These are phyloP conservation scores for Mycena haematopus DNA, from an alignment of 768 basidiomycete genomes.

Conservation along the genomic window DNA sequence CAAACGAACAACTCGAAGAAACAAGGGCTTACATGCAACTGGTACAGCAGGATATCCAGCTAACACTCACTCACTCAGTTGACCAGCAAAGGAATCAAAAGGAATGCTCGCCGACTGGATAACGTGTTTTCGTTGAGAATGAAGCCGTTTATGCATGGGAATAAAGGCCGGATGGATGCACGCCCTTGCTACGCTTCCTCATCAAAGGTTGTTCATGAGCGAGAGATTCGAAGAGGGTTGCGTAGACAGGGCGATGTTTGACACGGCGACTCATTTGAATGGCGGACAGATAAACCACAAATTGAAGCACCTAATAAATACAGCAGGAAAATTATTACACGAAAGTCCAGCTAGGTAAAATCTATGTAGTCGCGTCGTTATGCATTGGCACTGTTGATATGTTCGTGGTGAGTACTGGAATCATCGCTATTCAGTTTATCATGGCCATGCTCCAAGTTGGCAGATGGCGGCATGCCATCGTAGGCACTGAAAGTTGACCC, in stretches of 20 bases:
- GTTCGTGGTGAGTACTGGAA: background rate
- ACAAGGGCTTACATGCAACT: constrained; percentile 53
- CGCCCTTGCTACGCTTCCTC: background rate
- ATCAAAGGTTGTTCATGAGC: constrained; percentile 3
- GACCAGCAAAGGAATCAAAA: constrained; percentile 15
- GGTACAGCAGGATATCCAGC: constrained; percentile 76
- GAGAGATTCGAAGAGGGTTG: background rate
- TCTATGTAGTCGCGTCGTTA: background rate
- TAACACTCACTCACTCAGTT: constrained; percentile 37
- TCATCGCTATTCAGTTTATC: background rate
- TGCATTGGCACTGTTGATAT: background rate
- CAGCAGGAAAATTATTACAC: background rate
- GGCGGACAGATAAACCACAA: background rate
- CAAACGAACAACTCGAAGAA: no score
- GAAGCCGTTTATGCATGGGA: constrained; percentile 61
- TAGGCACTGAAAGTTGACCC: constrained; percentile 21
- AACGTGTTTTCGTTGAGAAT: constrained; percentile 76
- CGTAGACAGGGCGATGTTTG: background rate
- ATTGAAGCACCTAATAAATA: background rate
- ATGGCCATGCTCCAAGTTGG: constrained; percentile 16
- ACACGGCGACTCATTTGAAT: background rate
- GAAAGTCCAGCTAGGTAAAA: background rate
- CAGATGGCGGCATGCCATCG: constrained; percentile 20
- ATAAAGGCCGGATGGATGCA: background rate
- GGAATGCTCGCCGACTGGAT: constrained; percentile 62